These are phyloP conservation scores for Aspergillus homomorphus DNA, from an alignment of 495 filamentous ascomycete species.

Conservation along the genomic window DNA sequence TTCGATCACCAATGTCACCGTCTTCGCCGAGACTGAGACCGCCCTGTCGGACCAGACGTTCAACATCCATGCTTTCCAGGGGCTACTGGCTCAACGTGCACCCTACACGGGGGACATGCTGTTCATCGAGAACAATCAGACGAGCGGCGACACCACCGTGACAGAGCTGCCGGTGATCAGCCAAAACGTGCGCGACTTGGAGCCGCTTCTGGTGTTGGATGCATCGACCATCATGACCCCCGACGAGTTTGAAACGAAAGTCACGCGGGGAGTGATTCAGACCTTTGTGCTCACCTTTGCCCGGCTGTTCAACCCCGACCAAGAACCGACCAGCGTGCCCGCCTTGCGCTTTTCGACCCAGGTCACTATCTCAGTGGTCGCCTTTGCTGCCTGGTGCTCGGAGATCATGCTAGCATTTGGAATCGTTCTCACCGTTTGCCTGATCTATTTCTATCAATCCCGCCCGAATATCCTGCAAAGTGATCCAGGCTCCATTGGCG, in stretches of 20 bases:
- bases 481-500: slow-evolving; percentile 40
- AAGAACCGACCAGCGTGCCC: slow-evolving; percentile 21
- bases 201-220: slow-evolving; percentile 34
- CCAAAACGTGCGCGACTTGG: slow-evolving; percentile 33
- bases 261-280: slow-evolving; percentile 32
- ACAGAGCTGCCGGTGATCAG: slow-evolving; percentile 40
- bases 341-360: slow-evolving; percentile 25
- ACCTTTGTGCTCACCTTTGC: slow-evolving; percentile 37
- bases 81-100: slow-evolving; percentile 33
- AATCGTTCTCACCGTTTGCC: slow-evolving; percentile 23
- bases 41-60: slow-evolving; percentile 26
- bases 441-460: slow-evolving; percentile 31
- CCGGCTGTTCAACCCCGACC: slow-evolving; percentile 37
- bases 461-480: slow-evolving; percentile 37
- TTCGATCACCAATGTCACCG: slow-evolving; percentile 30
- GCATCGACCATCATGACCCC: slow-evolving; percentile 33
- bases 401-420: slow-evolving; percentile 33
- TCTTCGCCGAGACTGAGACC: slow-evolving; percentile 20
- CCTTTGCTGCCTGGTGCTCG: slow-evolving; percentile 30
- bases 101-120: slow-evolving; percentile 42
- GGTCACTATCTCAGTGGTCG: slow-evolving; percentile 36
- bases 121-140: slow-evolving; percentile 33
- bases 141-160: slow-evolving; percentile 27
- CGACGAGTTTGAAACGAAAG: slow-evolving; percentile 30
- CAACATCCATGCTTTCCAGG: slow-evolving; percentile 37